Evolutionary conservation across 1,284 basidiomycete genomes (phyloP).

Genomic region (Malassezia pachydermatis): DNA sequence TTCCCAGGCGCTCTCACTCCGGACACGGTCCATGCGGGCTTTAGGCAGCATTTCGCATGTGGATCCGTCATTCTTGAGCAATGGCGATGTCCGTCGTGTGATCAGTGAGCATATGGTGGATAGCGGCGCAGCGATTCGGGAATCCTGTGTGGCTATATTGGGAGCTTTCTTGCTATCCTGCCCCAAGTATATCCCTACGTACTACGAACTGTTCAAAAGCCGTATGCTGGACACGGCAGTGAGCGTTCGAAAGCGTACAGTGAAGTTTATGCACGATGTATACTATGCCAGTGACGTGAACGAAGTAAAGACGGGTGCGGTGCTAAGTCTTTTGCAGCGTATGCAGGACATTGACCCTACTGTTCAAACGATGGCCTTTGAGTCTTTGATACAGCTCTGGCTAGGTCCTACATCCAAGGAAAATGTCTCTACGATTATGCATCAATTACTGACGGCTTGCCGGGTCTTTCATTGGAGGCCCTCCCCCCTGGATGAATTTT

Average conservation of each 20-base stretch:
- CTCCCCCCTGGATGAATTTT: conserved; percentile 69
- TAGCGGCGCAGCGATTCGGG: conserved; percentile 80
- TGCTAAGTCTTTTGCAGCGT: conserved; percentile 67
- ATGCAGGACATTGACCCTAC: conserved; percentile 84
- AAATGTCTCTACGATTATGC: too few species aligned
- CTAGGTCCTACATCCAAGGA: too few species aligned
- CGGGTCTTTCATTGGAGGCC: too few species aligned
- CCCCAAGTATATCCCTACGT: conserved; percentile 69
- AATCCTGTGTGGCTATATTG: conserved; percentile 86
- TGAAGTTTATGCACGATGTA: conserved; percentile 78
- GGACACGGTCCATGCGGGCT: conserved; percentile 34
- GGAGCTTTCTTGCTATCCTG: conserved; percentile 86
- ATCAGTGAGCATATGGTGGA: conserved; percentile 83
- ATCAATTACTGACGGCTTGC: too few species aligned
- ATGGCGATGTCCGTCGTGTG: conserved; percentile 41
- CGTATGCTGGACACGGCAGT: conserved; percentile 86
- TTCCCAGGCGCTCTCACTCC: conserved; percentile 30
- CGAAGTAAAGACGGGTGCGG: conserved; percentile 65
- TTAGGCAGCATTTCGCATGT: conserved; percentile 30
- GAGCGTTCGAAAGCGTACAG: conserved; percentile 81
- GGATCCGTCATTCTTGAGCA: conserved; percentile 26
- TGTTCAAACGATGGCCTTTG: conserved; percentile 74
- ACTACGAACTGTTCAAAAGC: conserved; percentile 72
- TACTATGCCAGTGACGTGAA: conserved; percentile 59
- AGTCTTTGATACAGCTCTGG: conserved; percentile 71